Evolutionary conservation across 129 eudicot species (phyloP).

Genomic region (Arctium minus): DNA sequence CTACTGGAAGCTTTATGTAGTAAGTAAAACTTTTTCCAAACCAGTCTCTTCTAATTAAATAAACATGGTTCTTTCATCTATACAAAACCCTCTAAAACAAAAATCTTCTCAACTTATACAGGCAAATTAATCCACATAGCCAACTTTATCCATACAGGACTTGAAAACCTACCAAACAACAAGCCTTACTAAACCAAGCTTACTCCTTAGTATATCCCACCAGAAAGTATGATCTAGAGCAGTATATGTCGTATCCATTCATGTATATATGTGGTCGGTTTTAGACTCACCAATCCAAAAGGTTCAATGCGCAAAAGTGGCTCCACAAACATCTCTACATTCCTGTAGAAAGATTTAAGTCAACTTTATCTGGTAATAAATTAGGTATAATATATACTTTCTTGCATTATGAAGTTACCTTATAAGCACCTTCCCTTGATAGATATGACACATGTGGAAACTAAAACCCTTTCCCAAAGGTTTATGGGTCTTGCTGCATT

Average conservation of each 20-base stretch:
- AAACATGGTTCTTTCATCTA: too few relatives aligned
- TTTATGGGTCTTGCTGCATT: conserved; percentile 52
- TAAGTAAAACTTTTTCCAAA: too few relatives aligned
- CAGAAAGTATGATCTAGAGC: too few relatives aligned
- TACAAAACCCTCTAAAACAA: too few relatives aligned
- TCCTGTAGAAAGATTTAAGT: conserved; percentile 30
- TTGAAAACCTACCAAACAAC: too few relatives aligned
- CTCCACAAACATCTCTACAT: conserved; percentile 79
- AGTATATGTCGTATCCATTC: too few relatives aligned
- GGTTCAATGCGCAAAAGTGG: conserved; percentile 61
- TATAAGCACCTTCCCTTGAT: conserved; percentile 72
- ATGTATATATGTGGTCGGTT: not conserved
- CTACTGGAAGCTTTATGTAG: too few relatives aligned
- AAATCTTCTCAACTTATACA: too few relatives aligned
- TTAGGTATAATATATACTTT: not conserved
- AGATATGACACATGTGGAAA: conserved; percentile 60
- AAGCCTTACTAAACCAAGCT: too few relatives aligned
- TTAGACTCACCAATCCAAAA: conserved; percentile 48
- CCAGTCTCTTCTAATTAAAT: too few relatives aligned
- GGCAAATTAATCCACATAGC: too few relatives aligned
- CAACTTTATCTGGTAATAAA: not conserved
- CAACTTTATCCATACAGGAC: too few relatives aligned
- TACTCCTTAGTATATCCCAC: not conserved
- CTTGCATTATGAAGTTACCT: conserved; percentile 30
- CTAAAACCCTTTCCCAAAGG: conserved; percentile 72